phyloP scores from a whole-genome alignment of 1,284 basidiomycete genomes.

The Papiliotrema fonsecae region DNA sequence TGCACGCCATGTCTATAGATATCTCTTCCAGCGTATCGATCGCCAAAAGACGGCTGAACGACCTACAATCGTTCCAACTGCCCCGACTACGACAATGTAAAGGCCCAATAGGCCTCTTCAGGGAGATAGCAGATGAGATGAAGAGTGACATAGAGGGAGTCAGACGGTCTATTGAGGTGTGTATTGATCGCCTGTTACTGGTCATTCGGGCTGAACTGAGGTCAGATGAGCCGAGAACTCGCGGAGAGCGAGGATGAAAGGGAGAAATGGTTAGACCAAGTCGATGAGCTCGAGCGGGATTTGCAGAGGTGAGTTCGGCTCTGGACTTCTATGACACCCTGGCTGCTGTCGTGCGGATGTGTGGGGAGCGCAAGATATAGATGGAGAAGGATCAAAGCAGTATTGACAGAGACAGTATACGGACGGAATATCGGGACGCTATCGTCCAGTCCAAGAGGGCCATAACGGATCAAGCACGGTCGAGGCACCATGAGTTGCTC shows the following conservation, averaged over 20 bases:
- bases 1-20: slow-evolving; percentile 1
- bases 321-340: neutral
- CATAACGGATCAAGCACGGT: slow-evolving; percentile 10
- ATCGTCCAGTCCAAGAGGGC: slow-evolving; percentile 24
- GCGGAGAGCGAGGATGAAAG: neutral
- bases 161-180: slow-evolving; percentile 63
- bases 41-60: slow-evolving; percentile 57
- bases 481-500: slow-evolving; percentile 24
- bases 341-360: slow-evolving; percentile 4
- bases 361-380: too few relatives aligned
- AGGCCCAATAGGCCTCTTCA: slow-evolving; percentile 64
- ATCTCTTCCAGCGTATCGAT: slow-evolving; percentile 16
- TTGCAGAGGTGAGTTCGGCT: slow-evolving; percentile 6
- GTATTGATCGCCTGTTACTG: slow-evolving; percentile 20
- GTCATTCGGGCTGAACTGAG: slow-evolving; percentile 3
- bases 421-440: slow-evolving; percentile 26
- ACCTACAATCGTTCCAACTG: slow-evolving; percentile 66
- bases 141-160: slow-evolving; percentile 66
- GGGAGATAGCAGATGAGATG: slow-evolving; percentile 66
- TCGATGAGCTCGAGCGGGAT: slow-evolving; percentile 6
- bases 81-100: slow-evolving; percentile 63
- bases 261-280: neutral
- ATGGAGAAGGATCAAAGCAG: too few relatives aligned
- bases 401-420: too few relatives aligned
- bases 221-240: slow-evolving; percentile 3